These are phyloP conservation scores for Naegleria fowleri DNA, from an alignment of 208 protist genomes.

Conservation along the genomic window DNA sequence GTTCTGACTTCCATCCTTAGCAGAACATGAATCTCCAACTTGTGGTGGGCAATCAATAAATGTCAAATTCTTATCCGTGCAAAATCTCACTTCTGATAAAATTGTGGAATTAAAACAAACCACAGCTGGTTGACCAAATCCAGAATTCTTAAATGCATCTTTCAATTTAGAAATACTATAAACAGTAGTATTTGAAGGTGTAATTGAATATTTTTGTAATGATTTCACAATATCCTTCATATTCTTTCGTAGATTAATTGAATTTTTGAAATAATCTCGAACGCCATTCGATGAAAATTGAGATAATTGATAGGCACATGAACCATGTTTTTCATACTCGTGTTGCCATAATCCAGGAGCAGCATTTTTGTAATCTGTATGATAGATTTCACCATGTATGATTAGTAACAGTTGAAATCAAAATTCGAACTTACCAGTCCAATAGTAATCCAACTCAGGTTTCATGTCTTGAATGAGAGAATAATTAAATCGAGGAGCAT, in stretches of 20 bases:
- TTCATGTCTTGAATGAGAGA: neutral
- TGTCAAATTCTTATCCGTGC: neutral
- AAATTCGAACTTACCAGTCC: neutral
- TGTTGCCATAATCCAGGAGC: neutral
- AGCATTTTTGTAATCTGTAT: neutral
- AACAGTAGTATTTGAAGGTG: neutral
- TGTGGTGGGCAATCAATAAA: constrained; percentile 1
- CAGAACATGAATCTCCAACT: neutral
- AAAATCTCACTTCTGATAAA: neutral
- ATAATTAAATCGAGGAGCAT: neutral
- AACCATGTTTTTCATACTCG: constrained; percentile 17
- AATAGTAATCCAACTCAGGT: neutral
- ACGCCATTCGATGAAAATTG: neutral
- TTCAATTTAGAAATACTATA: neutral
- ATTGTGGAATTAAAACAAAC: neutral
- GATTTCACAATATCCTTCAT: neutral
- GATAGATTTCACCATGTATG: no score
- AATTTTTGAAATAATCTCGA: neutral
- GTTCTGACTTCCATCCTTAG: neutral
- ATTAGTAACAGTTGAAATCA: no score
- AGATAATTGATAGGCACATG: neutral
- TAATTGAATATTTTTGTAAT: neutral
- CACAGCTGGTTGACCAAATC: neutral
- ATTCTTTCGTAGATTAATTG: neutral
- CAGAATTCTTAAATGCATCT: neutral